Percentiles rank a stretch among this genome's conserved stretches.
phyloP scores from a whole-genome alignment of 495 filamentous ascomycete genomes.

The Elaphomyces granulatus region DNA sequence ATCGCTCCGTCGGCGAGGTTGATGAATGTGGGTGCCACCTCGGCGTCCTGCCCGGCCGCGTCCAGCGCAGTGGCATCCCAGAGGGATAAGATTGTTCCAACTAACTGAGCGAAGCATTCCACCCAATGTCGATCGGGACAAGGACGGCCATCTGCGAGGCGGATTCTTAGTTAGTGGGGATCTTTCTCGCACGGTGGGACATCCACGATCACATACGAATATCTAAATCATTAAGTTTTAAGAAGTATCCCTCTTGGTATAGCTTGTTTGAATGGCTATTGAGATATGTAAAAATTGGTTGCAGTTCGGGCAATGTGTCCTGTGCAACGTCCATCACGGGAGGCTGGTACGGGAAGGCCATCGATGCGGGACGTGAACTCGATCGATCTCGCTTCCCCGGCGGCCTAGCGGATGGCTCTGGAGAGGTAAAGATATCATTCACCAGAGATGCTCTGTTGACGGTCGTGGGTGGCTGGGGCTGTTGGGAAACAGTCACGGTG shows the following conservation, averaged over 20 bases:
- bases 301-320: constrained; percentile 81
- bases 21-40: constrained; percentile 88
- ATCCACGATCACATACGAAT: constrained; percentile 43
- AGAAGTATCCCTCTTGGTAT: constrained; percentile 94
- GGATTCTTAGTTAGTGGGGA: too few species aligned
- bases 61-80: constrained; percentile 95
- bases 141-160: constrained; percentile 59
- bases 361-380: constrained; percentile 43
- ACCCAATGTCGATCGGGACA: constrained; percentile 80
- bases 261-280: constrained; percentile 94
- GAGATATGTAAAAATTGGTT: constrained; percentile 84
- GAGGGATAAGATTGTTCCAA: constrained; percentile 84
- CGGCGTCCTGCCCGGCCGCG: constrained; percentile 64
- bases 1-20: constrained; percentile 96
- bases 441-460: not conserved
- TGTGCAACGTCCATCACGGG: constrained; percentile 69
- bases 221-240: constrained; percentile 91
- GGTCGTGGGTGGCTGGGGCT: not conserved
- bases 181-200: too few species aligned
- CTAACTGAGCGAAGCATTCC: constrained; percentile 94
- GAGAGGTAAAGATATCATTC: not conserved
- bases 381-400: constrained; percentile 17
- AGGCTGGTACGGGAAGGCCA: constrained; percentile 71
- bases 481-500: not conserved
- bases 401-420: not conserved